These are phyloP conservation scores for Cicer yamashitae DNA, from an alignment of 306 rosid species.

Conservation along the genomic window DNA sequence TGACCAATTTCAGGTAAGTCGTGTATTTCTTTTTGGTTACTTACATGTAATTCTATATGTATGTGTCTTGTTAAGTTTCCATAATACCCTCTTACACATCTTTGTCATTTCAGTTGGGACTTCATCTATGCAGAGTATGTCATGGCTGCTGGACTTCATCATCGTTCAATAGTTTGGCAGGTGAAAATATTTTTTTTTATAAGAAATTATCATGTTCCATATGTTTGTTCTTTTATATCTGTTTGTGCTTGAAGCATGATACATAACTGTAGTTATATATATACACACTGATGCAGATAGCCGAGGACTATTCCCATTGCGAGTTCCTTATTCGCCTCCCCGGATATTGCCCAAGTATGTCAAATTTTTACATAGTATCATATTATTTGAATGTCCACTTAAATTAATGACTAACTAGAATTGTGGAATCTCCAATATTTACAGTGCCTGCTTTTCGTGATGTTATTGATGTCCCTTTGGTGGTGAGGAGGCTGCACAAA, in stretches of 20 bases:
- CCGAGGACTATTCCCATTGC: constrained; percentile 96
- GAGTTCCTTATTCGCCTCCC: constrained; percentile 97
- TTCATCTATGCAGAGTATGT: constrained; percentile 96
- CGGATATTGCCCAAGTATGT: constrained; percentile 95
- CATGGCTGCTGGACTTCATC: constrained; percentile 93
- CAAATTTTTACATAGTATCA: constrained; percentile 5
- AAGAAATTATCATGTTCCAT: constrained; percentile 18
- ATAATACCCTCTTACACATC: constrained; percentile 27
- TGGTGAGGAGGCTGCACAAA: constrained; percentile 91
- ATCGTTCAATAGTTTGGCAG: constrained; percentile 98
- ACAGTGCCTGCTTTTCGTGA: constrained; percentile 98
- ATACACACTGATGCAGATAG: constrained; percentile 60
- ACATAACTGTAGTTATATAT: too few relatives aligned
- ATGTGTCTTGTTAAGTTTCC: background rate
- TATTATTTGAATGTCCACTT: constrained; percentile 12
- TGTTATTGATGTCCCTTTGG: constrained; percentile 88
- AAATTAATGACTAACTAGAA: constrained; percentile 24
- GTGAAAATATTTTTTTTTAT: constrained; percentile 50
- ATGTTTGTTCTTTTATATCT: background rate
- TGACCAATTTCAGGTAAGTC: constrained; percentile 87
- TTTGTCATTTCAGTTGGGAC: constrained; percentile 86
- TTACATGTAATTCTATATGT: background rate
- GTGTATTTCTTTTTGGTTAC: constrained; percentile 1
- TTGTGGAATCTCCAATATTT: constrained; percentile 37
- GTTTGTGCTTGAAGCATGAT: too few relatives aligned